Percentiles rank a stretch among this genome's conserved stretches.
Conservation (phyloP, 305 asterid genomes). For the Fraxinus angustifolia region DNA sequence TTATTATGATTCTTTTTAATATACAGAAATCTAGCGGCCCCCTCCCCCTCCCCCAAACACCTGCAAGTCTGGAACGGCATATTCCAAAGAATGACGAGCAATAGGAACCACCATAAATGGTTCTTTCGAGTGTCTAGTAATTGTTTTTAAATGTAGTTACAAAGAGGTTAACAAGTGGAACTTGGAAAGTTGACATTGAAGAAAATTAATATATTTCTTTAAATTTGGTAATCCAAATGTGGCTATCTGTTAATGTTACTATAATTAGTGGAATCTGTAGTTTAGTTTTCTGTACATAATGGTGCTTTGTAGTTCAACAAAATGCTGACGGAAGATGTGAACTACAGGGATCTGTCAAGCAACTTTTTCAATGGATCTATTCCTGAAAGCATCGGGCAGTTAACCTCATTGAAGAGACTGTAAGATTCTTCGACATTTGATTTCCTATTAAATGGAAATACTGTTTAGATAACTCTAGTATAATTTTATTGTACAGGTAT, state of each 20-base stretch:
- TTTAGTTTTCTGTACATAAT: neutral
- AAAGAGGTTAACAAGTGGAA: neutral
- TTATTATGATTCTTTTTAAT: neutral
- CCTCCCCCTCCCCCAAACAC: neutral
- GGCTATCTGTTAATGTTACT: neutral
- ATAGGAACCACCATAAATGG: neutral
- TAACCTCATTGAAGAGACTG: slow-evolving; percentile 64
- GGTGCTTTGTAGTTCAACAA: neutral
- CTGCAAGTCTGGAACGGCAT: neutral
- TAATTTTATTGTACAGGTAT: slow-evolving; percentile 47
- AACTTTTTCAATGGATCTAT: slow-evolving; percentile 83
- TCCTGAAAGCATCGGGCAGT: slow-evolving; percentile 79
- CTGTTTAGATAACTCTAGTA: slow-evolving; percentile 13
- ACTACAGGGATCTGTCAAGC: slow-evolving; percentile 82
- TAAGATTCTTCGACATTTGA: slow-evolving; percentile 44
- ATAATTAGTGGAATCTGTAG: neutral
- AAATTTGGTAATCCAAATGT: neutral
- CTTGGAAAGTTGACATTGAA: neutral
- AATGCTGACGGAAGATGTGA: slow-evolving; percentile 31
- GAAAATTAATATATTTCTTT: neutral
- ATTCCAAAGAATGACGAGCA: neutral
- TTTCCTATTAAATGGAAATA: neutral
- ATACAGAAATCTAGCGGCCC: neutral
- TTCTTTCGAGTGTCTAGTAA: neutral
- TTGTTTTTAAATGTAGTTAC: neutral